Percentiles rank a stretch among this genome's conserved stretches.
Conservation (phyloP, 495 filamentous ascomycete genomes). For the Aspergillus baeticus region DNA sequence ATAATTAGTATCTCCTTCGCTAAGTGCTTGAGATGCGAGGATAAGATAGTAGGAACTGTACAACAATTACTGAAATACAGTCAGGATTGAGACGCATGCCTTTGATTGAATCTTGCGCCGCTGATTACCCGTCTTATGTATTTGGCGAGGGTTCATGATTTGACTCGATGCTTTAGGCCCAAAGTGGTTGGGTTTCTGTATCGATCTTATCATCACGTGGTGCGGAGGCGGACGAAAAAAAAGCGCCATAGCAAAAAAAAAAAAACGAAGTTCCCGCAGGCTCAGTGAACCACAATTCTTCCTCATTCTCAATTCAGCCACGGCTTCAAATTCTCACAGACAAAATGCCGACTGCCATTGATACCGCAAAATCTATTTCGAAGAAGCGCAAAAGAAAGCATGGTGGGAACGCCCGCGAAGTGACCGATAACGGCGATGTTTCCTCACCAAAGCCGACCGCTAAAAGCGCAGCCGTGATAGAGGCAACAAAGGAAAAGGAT, state of each 20-base stretch:
- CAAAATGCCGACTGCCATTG: conserved; percentile 40
- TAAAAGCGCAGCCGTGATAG: conserved; percentile 27
- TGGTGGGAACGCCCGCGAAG: conserved; percentile 18
- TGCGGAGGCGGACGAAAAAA: conserved; percentile 15
- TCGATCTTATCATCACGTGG: conserved; percentile 16
- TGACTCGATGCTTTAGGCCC: background rate
- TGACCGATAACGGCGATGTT: conserved; percentile 12
- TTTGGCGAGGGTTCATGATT: background rate
- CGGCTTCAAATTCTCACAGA: background rate
- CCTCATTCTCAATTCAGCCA: background rate
- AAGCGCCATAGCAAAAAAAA: conserved; percentile 10
- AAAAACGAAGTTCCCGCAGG: conserved; percentile 11
- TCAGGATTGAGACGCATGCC: no score
- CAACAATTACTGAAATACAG: no score
- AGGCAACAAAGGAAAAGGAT: conserved; percentile 22
- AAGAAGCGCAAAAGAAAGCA: conserved; percentile 72
- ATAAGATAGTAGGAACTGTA: no score
- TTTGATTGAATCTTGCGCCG: no score
- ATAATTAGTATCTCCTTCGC: no score
- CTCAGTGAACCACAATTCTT: background rate
- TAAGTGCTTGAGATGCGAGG: no score
- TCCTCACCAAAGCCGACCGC: conserved; percentile 14
- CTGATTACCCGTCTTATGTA: no score
- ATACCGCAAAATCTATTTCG: conserved; percentile 53
- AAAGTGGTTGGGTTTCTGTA: background rate